Conservation (phyloP, 257 asterid genomes). For the Sherardia arvensis region DNA sequence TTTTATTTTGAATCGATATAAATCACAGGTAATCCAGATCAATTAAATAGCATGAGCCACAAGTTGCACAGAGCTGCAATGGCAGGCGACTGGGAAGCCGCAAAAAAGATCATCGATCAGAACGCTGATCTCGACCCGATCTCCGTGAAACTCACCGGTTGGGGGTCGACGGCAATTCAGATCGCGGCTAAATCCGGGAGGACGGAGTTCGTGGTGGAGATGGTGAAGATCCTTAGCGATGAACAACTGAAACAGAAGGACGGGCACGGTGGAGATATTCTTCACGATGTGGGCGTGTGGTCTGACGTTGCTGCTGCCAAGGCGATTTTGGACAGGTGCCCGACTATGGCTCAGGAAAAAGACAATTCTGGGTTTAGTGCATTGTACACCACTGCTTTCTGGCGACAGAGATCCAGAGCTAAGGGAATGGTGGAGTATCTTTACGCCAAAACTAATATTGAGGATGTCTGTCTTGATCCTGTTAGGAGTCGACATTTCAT, state of each 20-base stretch:
- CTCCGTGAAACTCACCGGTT: background rate
- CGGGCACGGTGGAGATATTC: background rate
- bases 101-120: background rate
- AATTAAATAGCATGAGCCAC: background rate
- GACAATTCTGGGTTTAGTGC: background rate
- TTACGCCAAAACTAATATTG: background rate
- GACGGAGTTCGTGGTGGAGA: background rate
- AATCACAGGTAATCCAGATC: too few species aligned
- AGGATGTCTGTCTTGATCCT: background rate
- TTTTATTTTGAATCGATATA: too few species aligned
- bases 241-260: background rate
- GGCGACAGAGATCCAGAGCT: background rate
- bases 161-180: background rate
- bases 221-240: background rate
- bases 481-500: background rate
- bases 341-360: background rate
- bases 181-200: background rate
- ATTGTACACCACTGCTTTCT: background rate
- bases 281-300: background rate
- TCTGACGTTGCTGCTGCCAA: background rate
- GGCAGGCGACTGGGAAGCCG: constrained; percentile 6
- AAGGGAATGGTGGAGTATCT: background rate
- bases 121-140: background rate
- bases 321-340: background rate
- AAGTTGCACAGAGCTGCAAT: background rate